Evolutionary conservation across 2,329 filamentous ascomycete genomes (phyloP), one percentile per base, ranked within the genome.

Genomic region (Diplodia seriata): DNA sequence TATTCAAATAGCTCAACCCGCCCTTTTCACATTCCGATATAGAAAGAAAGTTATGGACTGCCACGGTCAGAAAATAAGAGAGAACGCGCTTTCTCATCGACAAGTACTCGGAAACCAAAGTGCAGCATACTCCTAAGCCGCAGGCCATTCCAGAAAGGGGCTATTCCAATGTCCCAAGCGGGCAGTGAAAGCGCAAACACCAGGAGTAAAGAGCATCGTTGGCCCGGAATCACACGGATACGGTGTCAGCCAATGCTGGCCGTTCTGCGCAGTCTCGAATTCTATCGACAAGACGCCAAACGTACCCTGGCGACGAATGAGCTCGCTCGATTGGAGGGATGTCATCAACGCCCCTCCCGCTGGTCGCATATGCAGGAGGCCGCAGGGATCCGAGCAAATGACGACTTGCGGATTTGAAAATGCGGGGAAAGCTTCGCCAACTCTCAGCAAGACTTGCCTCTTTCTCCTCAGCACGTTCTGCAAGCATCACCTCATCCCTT

Each of bases 381-480:
- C 11, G 20, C 26, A 53, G 50, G 26, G 20, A 53, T 26, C 23
- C 23, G 23, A 54, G 18, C 53, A 33, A 55, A 55, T 55, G 43
- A 47, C 18, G 43, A 20, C 43, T 47, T 47, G 43, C n/a, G 43
- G 43, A 47, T 47, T 47, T 47, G 43, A 47, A 50, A 66, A 57
- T 66, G 64, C 64, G 64, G 64, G 64, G 64, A 40, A 40, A 57
- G 64, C 64, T 57, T 31, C 26, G n/a, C 33, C 8, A 33, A 18
- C n/a, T 15, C n/a, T 20, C 43, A 47, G 9, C 43, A 11, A 20
- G 18, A 3, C 8, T 26, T 12, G 7, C 23, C 29, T 31, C 51
- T 31, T 33, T 18, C 4, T 33, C 26, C 51, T 55, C 51, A 33
- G 33, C 54, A 56, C 54, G 54, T 23, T 33, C n/a, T 38, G 31